A percentile compares a stretch with the other conserved stretches of the same genome.
Conservation (phyloP, 306 rosid species). For the Quercus glauca region DNA sequence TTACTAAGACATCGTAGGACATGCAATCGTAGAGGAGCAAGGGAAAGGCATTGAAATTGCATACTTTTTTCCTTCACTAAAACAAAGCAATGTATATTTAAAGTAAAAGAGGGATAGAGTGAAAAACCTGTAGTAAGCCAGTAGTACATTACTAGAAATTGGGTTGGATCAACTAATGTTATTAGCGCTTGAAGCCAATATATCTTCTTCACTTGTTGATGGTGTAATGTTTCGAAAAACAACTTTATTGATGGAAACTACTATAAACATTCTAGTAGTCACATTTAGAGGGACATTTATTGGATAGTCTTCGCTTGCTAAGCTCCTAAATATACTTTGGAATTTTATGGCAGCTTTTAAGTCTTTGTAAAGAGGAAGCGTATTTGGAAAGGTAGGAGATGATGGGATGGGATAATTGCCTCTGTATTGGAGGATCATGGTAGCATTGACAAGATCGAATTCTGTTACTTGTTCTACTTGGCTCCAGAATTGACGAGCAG, state of each 20-base stretch:
- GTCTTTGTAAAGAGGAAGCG: constrained; percentile 31
- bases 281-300: constrained; percentile 33
- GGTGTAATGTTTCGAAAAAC: constrained; percentile 16
- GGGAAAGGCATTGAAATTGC: too few species aligned
- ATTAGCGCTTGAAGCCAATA: constrained; percentile 36
- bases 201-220: constrained; percentile 29
- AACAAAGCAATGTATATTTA: not conserved
- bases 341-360: constrained; percentile 24
- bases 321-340: constrained; percentile 22
- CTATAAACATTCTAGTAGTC: constrained; percentile 18
- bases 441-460: constrained; percentile 32
- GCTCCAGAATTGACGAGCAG: constrained; percentile 31
- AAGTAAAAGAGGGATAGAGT: not conserved
- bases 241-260: constrained; percentile 33
- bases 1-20: too few species aligned
- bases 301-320: constrained; percentile 23
- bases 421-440: constrained; percentile 40
- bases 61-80: not conserved
- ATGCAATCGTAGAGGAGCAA: too few species aligned
- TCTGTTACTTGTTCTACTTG: not conserved
- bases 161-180: constrained; percentile 48
- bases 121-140: constrained; percentile 43
- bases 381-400: constrained; percentile 13
- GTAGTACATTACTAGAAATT: constrained; percentile 18
- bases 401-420: constrained; percentile 7